Conservation (phyloP, 805 yeast genomes). For the Schwanniomyces occidentalis region DNA sequence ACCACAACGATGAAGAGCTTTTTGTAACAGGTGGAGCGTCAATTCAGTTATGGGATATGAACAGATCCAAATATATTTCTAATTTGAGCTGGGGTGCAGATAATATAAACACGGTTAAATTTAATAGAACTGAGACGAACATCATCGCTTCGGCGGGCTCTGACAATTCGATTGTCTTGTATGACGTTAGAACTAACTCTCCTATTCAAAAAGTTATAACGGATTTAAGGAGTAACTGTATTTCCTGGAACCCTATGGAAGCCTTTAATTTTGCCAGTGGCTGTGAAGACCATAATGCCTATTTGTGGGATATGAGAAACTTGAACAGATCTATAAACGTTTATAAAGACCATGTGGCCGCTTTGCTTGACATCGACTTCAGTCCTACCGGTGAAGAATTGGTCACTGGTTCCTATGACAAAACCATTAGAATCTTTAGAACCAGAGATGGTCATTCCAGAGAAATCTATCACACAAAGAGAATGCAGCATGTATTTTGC, state of each 20-base stretch:
- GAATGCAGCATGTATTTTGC: constrained; percentile 94
- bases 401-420: constrained; percentile 94
- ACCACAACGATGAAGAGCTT: constrained; percentile 67
- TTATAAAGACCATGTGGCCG: constrained; percentile 93
- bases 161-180: constrained; percentile 86
- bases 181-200: constrained; percentile 86
- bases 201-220: constrained; percentile 92
- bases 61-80: constrained; percentile 73
- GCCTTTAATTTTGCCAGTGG: constrained; percentile 92
- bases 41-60: constrained; percentile 90
- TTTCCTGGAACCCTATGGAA: constrained; percentile 98
- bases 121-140: constrained; percentile 88
- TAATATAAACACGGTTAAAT: constrained; percentile 76
- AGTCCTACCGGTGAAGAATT: constrained; percentile 97
- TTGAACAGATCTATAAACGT: constrained; percentile 79
- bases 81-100: constrained; percentile 97
- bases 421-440: constrained; percentile 80
- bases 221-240: constrained; percentile 75
- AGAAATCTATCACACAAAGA: constrained; percentile 92
- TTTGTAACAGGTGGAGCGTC: constrained; percentile 93
- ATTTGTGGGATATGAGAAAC: constrained; percentile 95
- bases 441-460: constrained; percentile 85
- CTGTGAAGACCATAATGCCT: constrained; percentile 91
- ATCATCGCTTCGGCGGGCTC: constrained; percentile 81
- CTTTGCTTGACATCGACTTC: constrained; percentile 92